These are phyloP conservation scores for Peronospora destructor DNA, from an alignment of 352 stramenopile genomes.

Conservation along the genomic window DNA sequence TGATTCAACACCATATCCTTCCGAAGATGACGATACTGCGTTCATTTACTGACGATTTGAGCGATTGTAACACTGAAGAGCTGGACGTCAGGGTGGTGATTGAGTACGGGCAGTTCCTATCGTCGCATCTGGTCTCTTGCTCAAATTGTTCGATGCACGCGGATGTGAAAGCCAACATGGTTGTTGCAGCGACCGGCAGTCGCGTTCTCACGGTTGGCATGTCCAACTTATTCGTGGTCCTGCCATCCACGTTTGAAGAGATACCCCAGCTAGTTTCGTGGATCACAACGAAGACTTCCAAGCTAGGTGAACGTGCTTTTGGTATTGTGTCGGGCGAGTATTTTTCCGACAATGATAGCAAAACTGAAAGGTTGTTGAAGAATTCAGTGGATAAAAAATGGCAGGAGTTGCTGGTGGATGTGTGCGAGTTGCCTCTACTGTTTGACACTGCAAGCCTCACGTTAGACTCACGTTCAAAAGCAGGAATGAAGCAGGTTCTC, in stretches of 20 bases:
- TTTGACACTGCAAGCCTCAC: slow-evolving; percentile 23
- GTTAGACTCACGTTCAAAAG: slow-evolving; percentile 13
- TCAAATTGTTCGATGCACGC: slow-evolving; percentile 22
- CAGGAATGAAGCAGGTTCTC: slow-evolving; percentile 30
- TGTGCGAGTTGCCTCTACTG: slow-evolving; percentile 34
- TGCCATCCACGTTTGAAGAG: slow-evolving; percentile 19
- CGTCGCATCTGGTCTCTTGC: slow-evolving; percentile 30
- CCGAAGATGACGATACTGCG: slow-evolving; percentile 31
- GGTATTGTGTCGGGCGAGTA: slow-evolving; percentile 18
- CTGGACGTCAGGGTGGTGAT: slow-evolving; percentile 9
- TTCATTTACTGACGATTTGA: background rate
- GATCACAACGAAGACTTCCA: slow-evolving; percentile 13
- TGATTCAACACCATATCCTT: slow-evolving; percentile 58
- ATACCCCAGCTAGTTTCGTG: slow-evolving; percentile 28
- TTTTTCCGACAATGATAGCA: slow-evolving; percentile 6
- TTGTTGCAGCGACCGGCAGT: slow-evolving; percentile 25
- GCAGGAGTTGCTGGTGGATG: slow-evolving; percentile 34
- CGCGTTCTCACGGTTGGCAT: slow-evolving; percentile 11
- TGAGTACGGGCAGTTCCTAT: slow-evolving; percentile 33
- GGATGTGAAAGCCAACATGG: slow-evolving; percentile 26
- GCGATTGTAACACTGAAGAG: background rate
- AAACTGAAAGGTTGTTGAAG: background rate
- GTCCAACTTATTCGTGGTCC: slow-evolving; percentile 24
- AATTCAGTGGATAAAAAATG: slow-evolving; percentile 20
- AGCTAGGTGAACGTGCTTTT: slow-evolving; percentile 3